Base-by-base conservation (phyloP, 139 green algal species). In the Chlamydomonas schloesseri region DNA sequence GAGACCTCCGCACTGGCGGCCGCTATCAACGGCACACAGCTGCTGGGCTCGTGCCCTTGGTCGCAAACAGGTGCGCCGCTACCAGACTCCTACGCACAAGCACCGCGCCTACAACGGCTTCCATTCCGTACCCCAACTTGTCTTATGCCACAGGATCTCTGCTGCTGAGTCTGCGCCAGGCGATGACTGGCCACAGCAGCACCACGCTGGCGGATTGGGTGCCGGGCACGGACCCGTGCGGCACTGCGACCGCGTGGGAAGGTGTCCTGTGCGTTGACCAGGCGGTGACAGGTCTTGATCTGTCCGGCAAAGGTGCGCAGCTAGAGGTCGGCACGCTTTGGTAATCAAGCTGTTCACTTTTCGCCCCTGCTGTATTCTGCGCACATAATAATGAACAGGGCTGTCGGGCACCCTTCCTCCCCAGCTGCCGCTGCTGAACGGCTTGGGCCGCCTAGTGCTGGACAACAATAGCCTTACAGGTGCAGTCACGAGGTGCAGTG, bases 21-120 rank as follows among this genome's bases (percentile, higher is more conserved):
- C 0, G 79, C 79, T 18, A 42, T 85, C 33, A 47, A 68, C 26
- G 79, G 79, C 31, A 85, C 79, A 13, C 29, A 13, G 31, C 67
- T 85, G 67, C 65, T 85, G 79, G 67, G 31, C n/a, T 21, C 34
- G 26, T 85, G 79, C 67, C 47, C 79, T 23, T 85, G 79, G 79
- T 50, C 79, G 6, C 6, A 29, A 8, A 67, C 78, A 34, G 78
- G 78, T 74, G 29, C 0, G 76, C n/a, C n/a, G n/a, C n/a, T n/a
- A n/a, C n/a, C n/a, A n/a, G n/a, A n/a, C n/a, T n/a, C n/a, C n/a
- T n/a, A n/a, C n/a, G n/a, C n/a, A n/a, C n/a, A n/a, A n/a, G n/a
- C n/a, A n/a, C n/a, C n/a, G n/a, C n/a, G n/a, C n/a, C n/a, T n/a
- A n/a, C n/a, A n/a, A n/a, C n/a, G n/a, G n/a, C n/a, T n/a, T n/a